A percentile compares a stretch with the other conserved stretches of the same genome.
These are phyloP conservation scores for Coemansia sp. DNA, from an alignment of 192 early-diverging fungal species.

Conservation along the genomic window DNA sequence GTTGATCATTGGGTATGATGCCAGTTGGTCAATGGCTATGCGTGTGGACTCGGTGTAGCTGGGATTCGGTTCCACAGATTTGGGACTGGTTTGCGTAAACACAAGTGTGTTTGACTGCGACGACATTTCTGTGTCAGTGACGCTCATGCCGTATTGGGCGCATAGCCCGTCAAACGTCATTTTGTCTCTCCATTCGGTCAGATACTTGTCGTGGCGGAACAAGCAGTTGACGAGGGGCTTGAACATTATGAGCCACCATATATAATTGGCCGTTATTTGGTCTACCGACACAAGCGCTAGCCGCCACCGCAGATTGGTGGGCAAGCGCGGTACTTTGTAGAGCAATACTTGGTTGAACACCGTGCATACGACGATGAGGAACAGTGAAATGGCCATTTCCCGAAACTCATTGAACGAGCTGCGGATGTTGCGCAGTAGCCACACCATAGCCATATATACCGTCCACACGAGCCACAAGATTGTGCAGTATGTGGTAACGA, in stretches of 20 bases:
- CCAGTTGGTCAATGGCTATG: constrained; percentile 32
- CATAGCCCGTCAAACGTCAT: constrained; percentile 41
- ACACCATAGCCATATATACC: constrained; percentile 48
- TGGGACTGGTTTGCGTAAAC: constrained; percentile 6
- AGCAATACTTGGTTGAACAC: constrained; percentile 42
- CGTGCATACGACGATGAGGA: constrained; percentile 29
- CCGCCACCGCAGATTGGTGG: constrained; percentile 34
- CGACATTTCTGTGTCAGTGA: constrained; percentile 29
- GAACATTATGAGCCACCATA: constrained; percentile 56
- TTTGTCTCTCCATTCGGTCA: constrained; percentile 45
- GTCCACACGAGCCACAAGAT: constrained; percentile 41
- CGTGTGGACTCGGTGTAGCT: constrained; percentile 45
- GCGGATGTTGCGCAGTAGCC: constrained; percentile 52
- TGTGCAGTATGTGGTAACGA: constrained; percentile 33
- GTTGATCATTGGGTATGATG: constrained; percentile 15
- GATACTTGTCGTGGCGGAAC: constrained; percentile 44
- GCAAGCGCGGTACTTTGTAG: constrained; percentile 27
- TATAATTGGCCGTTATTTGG: constrained; percentile 43
- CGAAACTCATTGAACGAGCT: constrained; percentile 56
- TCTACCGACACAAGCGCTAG: constrained; percentile 30
- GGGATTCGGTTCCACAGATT: constrained; percentile 20
- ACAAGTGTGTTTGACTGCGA: constrained; percentile 31
- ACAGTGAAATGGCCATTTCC: constrained; percentile 43
- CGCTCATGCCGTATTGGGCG: constrained; percentile 38
- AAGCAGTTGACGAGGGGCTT: constrained; percentile 47